Evolutionary conservation across 2,329 filamentous ascomycete genomes (phyloP), one percentile per base, ranked within the genome.

Genomic region (Alternaria sp.): DNA sequence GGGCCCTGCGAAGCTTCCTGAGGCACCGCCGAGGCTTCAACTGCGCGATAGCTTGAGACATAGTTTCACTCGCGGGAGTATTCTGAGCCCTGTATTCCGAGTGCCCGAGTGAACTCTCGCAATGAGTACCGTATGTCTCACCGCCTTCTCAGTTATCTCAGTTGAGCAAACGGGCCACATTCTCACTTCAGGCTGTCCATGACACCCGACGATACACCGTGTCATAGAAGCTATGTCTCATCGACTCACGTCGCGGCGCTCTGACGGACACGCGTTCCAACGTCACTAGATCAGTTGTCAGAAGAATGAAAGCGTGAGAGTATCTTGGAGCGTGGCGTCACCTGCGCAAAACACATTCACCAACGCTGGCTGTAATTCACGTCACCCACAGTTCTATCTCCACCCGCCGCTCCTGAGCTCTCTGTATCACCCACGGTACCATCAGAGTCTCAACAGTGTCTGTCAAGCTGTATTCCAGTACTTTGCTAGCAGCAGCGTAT

Each of bases 41-140:
- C 44, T 72, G 17, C 67, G 73, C 19, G 62, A 71, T 5, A 75
- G 72, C 55, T 52, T 76, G 9, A 55, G 64, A 9, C 59, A 72
- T 13, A 74, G 67, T 17, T 73, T 76, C 50, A 61, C 64, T 13
- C 57, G 59, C 13, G 69, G 66, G 11, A 72, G 47, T 15, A 65
- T 74, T 3, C 21, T 74, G 8, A 68, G 28, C 6, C 28, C 5
- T 30, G 28, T 6, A 13, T 30, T 30, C 3, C 28, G 28, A 6
- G 28, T 30, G 5, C 28, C 28, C 5, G 28, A 13, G 12, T 54
- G 30, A 61, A 8, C 13, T 5, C 2, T 3, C 28, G 5, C 13
- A 36, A 12, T 4, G n/a, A 13, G 30, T 23, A 26, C 15, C 6
- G 3, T 12, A 32, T 13, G 12, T 19, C 11, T n/a, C 8, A 1